phyloP scores from a whole-genome alignment of 1,284 basidiomycete species.

The Xerocomus amazonicus region DNA sequence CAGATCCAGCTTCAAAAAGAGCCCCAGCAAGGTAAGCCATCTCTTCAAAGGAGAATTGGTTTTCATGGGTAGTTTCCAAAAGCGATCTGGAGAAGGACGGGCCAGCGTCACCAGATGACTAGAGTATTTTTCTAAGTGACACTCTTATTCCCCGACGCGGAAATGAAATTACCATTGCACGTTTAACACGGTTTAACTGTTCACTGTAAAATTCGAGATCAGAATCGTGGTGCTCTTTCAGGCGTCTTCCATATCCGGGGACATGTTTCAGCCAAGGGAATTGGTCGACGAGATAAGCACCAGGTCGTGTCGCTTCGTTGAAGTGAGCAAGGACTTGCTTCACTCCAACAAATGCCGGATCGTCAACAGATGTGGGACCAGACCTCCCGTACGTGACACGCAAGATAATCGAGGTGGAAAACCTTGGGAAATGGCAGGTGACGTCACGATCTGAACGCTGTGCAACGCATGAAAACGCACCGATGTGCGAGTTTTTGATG shows the following conservation, averaged over 20 bases:
- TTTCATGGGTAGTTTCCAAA: conserved; percentile 48
- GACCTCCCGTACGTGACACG: conserved; percentile 62
- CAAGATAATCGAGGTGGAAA: conserved; percentile 61
- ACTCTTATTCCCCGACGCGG: background rate
- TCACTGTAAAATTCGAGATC: conserved; percentile 54
- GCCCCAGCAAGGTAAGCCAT: conserved; percentile 59
- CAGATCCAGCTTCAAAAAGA: conserved; percentile 63
- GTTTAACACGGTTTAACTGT: conserved; percentile 44
- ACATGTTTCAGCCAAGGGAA: conserved; percentile 51
- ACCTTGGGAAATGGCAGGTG: conserved; percentile 36
- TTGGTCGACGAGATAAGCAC: conserved; percentile 55
- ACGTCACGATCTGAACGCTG: background rate
- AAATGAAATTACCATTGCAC: conserved; percentile 38
- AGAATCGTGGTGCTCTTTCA: conserved; percentile 44
- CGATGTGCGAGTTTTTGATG: conserved; percentile 32
- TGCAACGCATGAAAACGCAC: conserved; percentile 16
- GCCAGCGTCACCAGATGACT: conserved; percentile 34
- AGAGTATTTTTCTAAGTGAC: background rate
- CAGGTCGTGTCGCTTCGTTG: conserved; percentile 50
- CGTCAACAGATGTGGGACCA: conserved; percentile 45
- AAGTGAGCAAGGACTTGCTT: conserved; percentile 48
- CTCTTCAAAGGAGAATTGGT: conserved; percentile 51
- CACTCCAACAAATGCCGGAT: conserved; percentile 55
- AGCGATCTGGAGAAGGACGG: conserved; percentile 55
- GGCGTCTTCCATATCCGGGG: conserved; percentile 16